These are phyloP conservation scores for Trypethelium eluteriae DNA, from an alignment of 495 filamentous ascomycete genomes.

Conservation along the genomic window DNA sequence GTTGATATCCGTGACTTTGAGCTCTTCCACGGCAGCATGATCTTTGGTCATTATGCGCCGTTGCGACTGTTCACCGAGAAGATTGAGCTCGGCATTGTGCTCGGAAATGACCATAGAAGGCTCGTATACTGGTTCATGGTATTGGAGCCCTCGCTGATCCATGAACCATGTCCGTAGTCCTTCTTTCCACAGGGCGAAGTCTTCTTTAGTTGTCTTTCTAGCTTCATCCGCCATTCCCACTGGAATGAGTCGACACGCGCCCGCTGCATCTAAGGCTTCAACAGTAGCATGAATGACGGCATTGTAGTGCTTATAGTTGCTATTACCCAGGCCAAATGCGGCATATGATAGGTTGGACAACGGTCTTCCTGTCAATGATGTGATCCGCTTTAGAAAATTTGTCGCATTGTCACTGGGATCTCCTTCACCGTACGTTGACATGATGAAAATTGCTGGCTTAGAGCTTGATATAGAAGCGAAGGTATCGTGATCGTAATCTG, in stretches of 20 bases:
- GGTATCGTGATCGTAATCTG: slow-evolving; percentile 43
- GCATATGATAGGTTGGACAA: slow-evolving; percentile 39
- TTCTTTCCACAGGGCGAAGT: slow-evolving; percentile 48
- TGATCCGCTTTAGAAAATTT: slow-evolving; percentile 43
- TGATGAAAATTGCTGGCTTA: slow-evolving; percentile 45
- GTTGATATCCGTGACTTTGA: background rate
- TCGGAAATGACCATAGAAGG: slow-evolving; percentile 39
- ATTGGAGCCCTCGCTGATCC: slow-evolving; percentile 35
- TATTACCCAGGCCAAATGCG: slow-evolving; percentile 45
- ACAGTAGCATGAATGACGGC: slow-evolving; percentile 40
- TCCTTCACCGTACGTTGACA: slow-evolving; percentile 51
- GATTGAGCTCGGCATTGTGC: slow-evolving; percentile 33
- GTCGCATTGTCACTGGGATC: slow-evolving; percentile 48
- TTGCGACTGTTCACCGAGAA: background rate
- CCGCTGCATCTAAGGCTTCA: slow-evolving; percentile 33
- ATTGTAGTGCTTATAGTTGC: slow-evolving; percentile 49
- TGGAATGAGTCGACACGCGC: slow-evolving; percentile 38
- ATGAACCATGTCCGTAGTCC: slow-evolving; percentile 37
- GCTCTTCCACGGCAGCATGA: background rate
- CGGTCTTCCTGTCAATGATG: slow-evolving; percentile 24
- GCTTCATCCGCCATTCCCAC: slow-evolving; percentile 43
- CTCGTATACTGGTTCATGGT: slow-evolving; percentile 37
- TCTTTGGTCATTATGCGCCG: background rate
- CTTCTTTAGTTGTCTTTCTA: slow-evolving; percentile 43
- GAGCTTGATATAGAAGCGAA: slow-evolving; percentile 36